Evolutionary conservation across 257 asterid genomes (phyloP).

Genomic region (Ligustrum vulgare): DNA sequence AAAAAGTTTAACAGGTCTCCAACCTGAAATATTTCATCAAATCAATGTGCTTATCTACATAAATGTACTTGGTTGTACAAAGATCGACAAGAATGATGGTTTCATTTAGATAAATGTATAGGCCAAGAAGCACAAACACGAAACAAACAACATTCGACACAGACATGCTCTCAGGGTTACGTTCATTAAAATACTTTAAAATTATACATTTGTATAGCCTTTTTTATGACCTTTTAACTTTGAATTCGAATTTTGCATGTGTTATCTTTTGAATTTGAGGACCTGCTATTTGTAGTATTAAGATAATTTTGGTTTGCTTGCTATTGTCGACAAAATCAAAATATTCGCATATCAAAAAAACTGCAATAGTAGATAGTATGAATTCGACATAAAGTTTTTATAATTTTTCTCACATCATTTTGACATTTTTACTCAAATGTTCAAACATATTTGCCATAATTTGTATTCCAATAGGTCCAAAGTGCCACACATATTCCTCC

Average conservation of each 20-base stretch:
- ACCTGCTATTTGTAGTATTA: not conserved
- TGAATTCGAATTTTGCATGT: not conserved
- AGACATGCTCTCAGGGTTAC: not conserved
- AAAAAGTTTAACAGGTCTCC: constrained; percentile 73
- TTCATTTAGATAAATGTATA: constrained; percentile 1
- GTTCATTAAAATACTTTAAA: not conserved
- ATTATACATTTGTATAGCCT: not conserved
- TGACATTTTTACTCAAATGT: not conserved
- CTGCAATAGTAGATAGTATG: not conserved
- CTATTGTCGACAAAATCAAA: not conserved
- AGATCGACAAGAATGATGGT: not conserved
- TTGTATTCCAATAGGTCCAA: not conserved
- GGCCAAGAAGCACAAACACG: not conserved
- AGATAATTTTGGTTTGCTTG: not conserved
- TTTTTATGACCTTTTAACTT: not conserved
- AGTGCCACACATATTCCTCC: not conserved
- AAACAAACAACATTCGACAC: not conserved
- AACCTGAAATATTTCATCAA: constrained; percentile 42
- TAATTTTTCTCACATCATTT: not conserved
- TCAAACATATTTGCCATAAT: not conserved
- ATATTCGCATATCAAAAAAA: not conserved
- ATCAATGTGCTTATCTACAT: constrained; percentile 3
- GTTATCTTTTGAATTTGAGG: not conserved
- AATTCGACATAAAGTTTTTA: not conserved
- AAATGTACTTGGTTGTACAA: constrained; percentile 5